phyloP scores from a whole-genome alignment of 2,329 filamentous ascomycete genomes.

The Penicillium sp. region DNA sequence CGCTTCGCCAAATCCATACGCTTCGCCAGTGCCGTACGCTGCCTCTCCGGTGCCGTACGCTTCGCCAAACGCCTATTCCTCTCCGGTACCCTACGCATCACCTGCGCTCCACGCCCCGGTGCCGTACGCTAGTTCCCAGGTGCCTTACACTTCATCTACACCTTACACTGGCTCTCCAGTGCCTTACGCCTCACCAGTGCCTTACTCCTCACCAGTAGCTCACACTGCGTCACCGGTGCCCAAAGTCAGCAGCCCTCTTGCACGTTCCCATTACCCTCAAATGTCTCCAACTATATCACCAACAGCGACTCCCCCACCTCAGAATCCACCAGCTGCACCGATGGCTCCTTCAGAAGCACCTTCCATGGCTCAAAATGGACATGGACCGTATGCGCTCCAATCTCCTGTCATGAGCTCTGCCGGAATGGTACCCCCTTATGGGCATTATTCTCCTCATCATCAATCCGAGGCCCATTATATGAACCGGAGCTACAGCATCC shows the following conservation, averaged over 20 bases:
- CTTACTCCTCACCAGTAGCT: constrained; percentile 13
- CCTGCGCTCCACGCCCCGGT: neutral
- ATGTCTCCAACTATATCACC: constrained; percentile 38
- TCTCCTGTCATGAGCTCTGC: constrained; percentile 38
- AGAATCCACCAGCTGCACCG: constrained; percentile 17
- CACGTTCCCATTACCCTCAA: constrained; percentile 34
- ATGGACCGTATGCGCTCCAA: constrained; percentile 33
- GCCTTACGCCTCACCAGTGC: constrained; percentile 12
- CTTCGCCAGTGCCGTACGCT: constrained; percentile 13
- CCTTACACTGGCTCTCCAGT: constrained; percentile 7
- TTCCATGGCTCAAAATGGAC: constrained; percentile 28
- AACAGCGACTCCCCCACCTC: constrained; percentile 27
- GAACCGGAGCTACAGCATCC: constrained; percentile 31
- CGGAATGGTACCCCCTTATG: constrained; percentile 36
- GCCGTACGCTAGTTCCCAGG: neutral
- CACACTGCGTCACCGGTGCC: constrained; percentile 28
- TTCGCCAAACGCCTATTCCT: constrained; percentile 6
- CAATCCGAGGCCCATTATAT: constrained; percentile 29
- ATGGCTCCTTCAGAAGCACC: constrained; percentile 24
- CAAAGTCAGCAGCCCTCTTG: constrained; percentile 38
- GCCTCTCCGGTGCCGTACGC: neutral
- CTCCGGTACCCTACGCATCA: constrained; percentile 30
- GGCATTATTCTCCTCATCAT: constrained; percentile 28
- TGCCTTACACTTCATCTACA: neutral
- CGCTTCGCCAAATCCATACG: constrained; percentile 12